Conservation (phyloP, 108 stramenopile genomes). For the Discostella stelligeroides region DNA sequence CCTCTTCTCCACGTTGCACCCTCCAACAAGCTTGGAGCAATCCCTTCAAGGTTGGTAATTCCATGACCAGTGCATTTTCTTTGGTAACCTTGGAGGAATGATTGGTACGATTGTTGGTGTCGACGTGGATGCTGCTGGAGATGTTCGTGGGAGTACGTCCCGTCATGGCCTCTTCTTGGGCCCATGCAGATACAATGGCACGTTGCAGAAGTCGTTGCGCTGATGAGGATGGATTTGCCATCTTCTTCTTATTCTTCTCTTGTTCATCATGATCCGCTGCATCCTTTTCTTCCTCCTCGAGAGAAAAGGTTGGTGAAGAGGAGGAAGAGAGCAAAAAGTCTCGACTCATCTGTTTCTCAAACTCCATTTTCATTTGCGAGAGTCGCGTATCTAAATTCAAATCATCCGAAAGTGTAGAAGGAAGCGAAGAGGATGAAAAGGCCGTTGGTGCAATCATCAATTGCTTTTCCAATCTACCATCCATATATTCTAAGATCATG, state of each 20-base stretch:
- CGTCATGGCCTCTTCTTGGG: constrained; percentile 33
- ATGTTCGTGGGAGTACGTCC: constrained; percentile 31
- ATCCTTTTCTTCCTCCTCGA: background rate
- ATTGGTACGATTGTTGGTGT: background rate
- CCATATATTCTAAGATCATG: constrained; percentile 76
- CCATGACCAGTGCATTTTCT: constrained; percentile 1
- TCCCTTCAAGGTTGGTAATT: constrained; percentile 1
- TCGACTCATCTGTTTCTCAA: background rate
- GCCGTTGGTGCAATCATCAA: background rate
- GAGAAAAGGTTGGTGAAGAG: no score
- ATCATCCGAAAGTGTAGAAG: background rate
- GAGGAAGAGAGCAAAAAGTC: background rate
- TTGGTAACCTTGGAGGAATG: background rate
- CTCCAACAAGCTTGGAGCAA: constrained; percentile 13
- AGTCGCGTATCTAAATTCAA: background rate
- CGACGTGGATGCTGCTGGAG: no score
- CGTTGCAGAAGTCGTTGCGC: constrained; percentile 6
- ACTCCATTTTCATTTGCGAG: constrained; percentile 5
- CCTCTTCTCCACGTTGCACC: background rate
- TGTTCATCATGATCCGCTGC: background rate
- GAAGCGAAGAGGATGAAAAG: constrained; percentile 62
- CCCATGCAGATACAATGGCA: constrained; percentile 46
- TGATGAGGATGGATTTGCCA: background rate
- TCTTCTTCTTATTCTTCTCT: background rate
- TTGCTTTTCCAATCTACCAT: constrained; percentile 38